These are phyloP conservation scores for Boletus semigastroideus DNA, from an alignment of 1,284 basidiomycete species.

Conservation along the genomic window DNA sequence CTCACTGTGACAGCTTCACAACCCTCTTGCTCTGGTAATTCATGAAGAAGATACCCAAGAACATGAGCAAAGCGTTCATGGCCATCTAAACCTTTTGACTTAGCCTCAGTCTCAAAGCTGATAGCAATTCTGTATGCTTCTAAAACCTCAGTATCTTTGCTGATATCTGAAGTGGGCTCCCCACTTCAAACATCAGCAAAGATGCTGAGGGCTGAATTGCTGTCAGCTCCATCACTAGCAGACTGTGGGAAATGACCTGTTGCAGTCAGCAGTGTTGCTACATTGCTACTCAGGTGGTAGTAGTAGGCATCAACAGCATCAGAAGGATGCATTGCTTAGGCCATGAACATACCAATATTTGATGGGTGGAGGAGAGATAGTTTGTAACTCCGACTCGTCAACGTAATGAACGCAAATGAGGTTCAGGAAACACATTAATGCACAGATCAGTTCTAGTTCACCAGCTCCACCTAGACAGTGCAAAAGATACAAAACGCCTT, in stretches of 20 bases:
- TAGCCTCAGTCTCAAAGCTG: neutral
- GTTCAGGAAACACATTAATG: slow-evolving; percentile 56
- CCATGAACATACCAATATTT: too few relatives aligned
- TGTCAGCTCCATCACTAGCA: too few relatives aligned
- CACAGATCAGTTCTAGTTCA: slow-evolving; percentile 39
- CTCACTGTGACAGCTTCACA: neutral
- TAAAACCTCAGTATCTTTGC: neutral
- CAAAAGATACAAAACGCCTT: slow-evolving; percentile 60
- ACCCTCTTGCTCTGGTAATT: neutral
- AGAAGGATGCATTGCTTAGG: too few relatives aligned
- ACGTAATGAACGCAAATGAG: slow-evolving; percentile 38
- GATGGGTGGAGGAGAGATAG: too few relatives aligned
- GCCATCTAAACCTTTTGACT: too few relatives aligned
- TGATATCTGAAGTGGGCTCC: neutral
- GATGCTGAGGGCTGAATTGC: too few relatives aligned
- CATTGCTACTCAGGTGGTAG: too few relatives aligned
- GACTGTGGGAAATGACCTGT: too few relatives aligned
- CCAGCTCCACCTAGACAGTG: slow-evolving; percentile 29
- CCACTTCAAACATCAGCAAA: too few relatives aligned
- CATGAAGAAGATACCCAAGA: neutral
- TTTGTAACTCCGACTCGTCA: neutral
- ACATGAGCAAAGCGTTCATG: neutral
- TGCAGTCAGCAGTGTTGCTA: too few relatives aligned
- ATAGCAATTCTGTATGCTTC: neutral
- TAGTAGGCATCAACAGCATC: too few relatives aligned